Base-by-base conservation (phyloP, 495 filamentous ascomycete species). In the Sordaria brevicollis region DNA sequence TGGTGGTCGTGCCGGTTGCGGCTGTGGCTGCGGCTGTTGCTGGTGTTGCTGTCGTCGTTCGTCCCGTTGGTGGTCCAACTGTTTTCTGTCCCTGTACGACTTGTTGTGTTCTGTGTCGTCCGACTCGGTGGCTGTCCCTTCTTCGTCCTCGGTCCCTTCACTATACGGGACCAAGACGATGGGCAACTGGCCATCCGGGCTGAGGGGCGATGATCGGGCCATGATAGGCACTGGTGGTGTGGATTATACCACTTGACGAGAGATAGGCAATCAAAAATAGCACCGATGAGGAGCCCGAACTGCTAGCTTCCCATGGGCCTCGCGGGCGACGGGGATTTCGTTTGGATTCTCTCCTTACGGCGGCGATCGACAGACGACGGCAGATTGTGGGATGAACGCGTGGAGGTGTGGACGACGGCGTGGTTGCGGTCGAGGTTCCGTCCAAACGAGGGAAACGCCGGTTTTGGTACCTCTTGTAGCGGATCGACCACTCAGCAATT, bases 121-220 rank as follows among this genome's bases (percentile, higher is more conserved):
- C 36, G 67, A 36, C 9, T 66, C 70, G 68, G 70, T 65, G 65
- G 35, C 41, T 41, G 49, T 19, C 57, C 65, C 35, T 31, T 41
- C 10, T 62, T 65, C 8, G 25, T 43, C 29, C 66, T 41, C 67
- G 33, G 69, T 67, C 15, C 69, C 36, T 41, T 71, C 71, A 29
- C 43, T 62, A 9, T 72, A 69, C 31, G 76, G 72, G 17, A 71
- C 25, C 49, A 78, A 39, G 29, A 74, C 66, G 21, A 78, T 74
- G 54, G 74, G 75, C 13, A 78, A 69, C 35, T 72, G 71, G 65
- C 69, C 71, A 31, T 77, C 76, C 49, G 49, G 11, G 29, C 49
- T 62, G 13, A 62, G 49, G 49, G 25, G 49, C 33, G 49, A 39
- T 36, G 68, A 65, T 66, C 49, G 37, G 39, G 54, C 21, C 49